phyloP scores from a whole-genome alignment of 352 stramenopile species.

The Albugo candida region DNA sequence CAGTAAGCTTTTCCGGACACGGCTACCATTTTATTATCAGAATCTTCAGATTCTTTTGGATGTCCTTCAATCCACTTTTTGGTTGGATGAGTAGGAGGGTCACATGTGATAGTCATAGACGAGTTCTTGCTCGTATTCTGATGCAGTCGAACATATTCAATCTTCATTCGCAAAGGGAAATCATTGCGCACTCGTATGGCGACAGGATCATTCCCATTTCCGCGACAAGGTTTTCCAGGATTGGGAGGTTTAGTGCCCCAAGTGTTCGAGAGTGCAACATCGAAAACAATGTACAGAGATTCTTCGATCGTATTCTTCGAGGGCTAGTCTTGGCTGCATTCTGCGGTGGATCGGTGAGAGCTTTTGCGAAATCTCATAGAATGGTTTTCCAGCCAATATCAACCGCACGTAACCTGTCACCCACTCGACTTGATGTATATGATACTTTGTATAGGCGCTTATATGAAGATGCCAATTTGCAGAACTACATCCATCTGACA shows the following conservation, averaged over 20 bases:
- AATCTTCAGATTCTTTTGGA: conserved; percentile 18
- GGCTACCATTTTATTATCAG: conserved; percentile 21
- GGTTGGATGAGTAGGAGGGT: conserved; percentile 28
- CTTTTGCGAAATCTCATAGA: conserved; percentile 53
- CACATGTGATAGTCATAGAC: conserved; percentile 32
- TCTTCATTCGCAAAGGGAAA: conserved; percentile 70
- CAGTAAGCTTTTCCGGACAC: conserved; percentile 23
- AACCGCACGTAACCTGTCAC: conserved; percentile 46
- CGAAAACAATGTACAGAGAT: conserved; percentile 87
- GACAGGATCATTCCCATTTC: conserved; percentile 22
- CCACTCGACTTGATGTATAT: conserved; percentile 51
- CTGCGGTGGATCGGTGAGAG: conserved; percentile 25
- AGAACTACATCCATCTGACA: conserved; percentile 59
- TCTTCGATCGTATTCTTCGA: conserved; percentile 51
- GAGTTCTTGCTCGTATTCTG: conserved; percentile 21
- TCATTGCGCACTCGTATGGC: conserved; percentile 51
- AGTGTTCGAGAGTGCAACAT: conserved; percentile 77
- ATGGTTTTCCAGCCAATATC: conserved; percentile 33
- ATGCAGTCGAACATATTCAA: conserved; percentile 73
- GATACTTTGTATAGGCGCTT: conserved; percentile 34
- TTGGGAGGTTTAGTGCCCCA: conserved; percentile 66
- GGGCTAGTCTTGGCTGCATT: conserved; percentile 24
- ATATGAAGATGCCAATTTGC: conserved; percentile 51
- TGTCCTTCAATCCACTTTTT: conserved; percentile 20
- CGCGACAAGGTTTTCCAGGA: conserved; percentile 24